Conservation (phyloP, 345 rosid species). For the Arabidopsis arenosa region DNA sequence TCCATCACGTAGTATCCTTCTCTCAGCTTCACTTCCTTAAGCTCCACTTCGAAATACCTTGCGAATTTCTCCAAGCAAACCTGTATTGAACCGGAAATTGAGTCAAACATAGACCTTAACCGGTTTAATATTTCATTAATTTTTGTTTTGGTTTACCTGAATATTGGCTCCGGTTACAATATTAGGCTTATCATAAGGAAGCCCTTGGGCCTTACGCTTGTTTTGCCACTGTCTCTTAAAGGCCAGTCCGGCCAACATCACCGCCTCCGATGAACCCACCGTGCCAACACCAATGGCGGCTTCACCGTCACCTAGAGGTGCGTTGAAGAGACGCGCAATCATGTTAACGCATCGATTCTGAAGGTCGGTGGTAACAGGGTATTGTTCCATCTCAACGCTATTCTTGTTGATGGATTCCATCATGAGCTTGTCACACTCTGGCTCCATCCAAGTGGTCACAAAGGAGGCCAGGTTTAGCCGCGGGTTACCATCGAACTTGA, state of each 20-base stretch:
- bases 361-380: conserved; percentile 72
- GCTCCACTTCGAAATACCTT: conserved; percentile 70
- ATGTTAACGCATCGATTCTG: conserved; percentile 58
- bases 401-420: conserved; percentile 68
- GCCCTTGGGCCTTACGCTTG: conserved; percentile 57
- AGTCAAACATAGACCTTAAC: background rate
- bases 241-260: conserved; percentile 68
- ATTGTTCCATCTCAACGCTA: conserved; percentile 71
- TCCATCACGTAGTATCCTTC: conserved; percentile 69
- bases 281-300: conserved; percentile 68
- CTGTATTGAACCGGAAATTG: conserved; percentile 40
- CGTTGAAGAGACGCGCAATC: conserved; percentile 50
- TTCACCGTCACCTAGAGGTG: conserved; percentile 61
- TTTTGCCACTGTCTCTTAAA: conserved; percentile 71
- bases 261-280: conserved; percentile 67
- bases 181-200: conserved; percentile 63
- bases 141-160: conserved; percentile 46
- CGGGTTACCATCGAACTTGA: conserved; percentile 67
- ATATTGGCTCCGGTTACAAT: conserved; percentile 73
- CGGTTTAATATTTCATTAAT: background rate
- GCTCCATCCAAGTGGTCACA: conserved; percentile 77
- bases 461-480: conserved; percentile 65
- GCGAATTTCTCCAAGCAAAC: conserved; percentile 79
- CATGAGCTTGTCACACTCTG: conserved; percentile 71
- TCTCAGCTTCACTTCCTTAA: conserved; percentile 63